Evolutionary conservation across 2,329 filamentous ascomycete genomes (phyloP).

Genomic region (Epichloe elymi): DNA sequence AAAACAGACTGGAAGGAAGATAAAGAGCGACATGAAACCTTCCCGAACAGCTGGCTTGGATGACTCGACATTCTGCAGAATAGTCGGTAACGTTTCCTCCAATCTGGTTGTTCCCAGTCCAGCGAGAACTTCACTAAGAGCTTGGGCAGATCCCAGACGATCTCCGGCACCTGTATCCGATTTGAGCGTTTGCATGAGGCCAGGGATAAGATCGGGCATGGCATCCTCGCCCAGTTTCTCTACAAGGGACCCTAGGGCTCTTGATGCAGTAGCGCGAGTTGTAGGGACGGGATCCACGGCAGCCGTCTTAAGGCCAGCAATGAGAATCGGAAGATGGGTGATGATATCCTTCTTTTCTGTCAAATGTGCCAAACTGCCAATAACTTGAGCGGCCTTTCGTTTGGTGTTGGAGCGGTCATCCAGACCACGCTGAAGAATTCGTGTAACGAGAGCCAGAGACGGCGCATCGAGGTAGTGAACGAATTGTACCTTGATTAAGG

Average conservation of each 20-base stretch:
- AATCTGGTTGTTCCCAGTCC: conserved; percentile 83
- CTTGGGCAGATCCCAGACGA: conserved; percentile 88
- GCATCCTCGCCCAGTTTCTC: conserved; percentile 97
- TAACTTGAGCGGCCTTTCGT: conserved; percentile 91
- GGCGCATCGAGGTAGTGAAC: conserved; percentile 97
- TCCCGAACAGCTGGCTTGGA: conserved; percentile 82
- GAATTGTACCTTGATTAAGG: conserved; percentile 95
- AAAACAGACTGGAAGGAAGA: conserved; percentile 97
- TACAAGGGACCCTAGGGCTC: conserved; percentile 88
- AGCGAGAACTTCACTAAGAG: conserved; percentile 88
- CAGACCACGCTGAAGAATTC: conserved; percentile 86
- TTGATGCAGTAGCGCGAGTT: conserved; percentile 89
- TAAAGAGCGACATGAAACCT: conserved; percentile 99
- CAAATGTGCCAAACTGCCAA: conserved; percentile 91
- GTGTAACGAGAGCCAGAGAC: conserved; percentile 84
- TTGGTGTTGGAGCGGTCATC: conserved; percentile 89
- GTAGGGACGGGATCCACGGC: conserved; percentile 93
- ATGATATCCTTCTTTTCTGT: conserved; percentile 93
- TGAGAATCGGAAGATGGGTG: conserved; percentile 79
- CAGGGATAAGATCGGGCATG: conserved; percentile 90
- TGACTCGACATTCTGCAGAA: conserved; percentile 90
- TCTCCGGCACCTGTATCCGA: conserved; percentile 95
- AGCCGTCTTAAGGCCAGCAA: conserved; percentile 77
- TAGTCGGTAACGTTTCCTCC: conserved; percentile 91
- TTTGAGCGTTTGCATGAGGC: conserved; percentile 94